A percentile compares a stretch with the other conserved stretches of the same genome.
Evolutionary conservation across 139 green algal species (phyloP).

Genomic region (Chlorella sorokiniana): DNA sequence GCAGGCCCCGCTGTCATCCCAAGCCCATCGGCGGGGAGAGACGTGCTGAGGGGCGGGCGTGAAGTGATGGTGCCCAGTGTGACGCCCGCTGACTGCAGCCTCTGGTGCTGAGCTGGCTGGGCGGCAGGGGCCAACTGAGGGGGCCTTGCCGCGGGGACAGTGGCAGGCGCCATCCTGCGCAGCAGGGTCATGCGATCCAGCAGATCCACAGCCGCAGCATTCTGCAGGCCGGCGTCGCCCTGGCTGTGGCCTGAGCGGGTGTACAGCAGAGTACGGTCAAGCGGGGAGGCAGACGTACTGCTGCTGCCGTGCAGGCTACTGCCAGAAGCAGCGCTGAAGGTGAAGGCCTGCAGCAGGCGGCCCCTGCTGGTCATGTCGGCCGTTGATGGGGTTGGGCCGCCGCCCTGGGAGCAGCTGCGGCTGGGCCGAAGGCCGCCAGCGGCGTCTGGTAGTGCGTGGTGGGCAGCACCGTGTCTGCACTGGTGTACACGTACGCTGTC

Average conservation of each 20-base stretch:
- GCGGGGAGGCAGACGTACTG: neutral
- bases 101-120: neutral
- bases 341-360: neutral
- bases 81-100: no score
- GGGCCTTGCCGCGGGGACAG: neutral
- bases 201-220: neutral
- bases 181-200: conserved; percentile 22
- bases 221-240: neutral
- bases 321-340: neutral
- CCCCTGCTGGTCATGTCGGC: neutral
- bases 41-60: neutral
- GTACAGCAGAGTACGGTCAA: conserved; percentile 16
- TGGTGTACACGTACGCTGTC: conserved; percentile 21
- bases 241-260: neutral
- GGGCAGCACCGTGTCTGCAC: conserved; percentile 4
- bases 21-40: neutral
- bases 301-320: neutral
- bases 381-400: no score
- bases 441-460: conserved; percentile 25
- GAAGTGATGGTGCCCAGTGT: neutral
- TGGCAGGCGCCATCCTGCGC: conserved; percentile 20
- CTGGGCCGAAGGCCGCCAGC: neutral
- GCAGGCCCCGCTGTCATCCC: conserved; percentile 2
- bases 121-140: neutral
- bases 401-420: neutral